phyloP scores from a whole-genome alignment of 768 basidiomycete genomes.

The Leucosporidium yakuticum region DNA sequence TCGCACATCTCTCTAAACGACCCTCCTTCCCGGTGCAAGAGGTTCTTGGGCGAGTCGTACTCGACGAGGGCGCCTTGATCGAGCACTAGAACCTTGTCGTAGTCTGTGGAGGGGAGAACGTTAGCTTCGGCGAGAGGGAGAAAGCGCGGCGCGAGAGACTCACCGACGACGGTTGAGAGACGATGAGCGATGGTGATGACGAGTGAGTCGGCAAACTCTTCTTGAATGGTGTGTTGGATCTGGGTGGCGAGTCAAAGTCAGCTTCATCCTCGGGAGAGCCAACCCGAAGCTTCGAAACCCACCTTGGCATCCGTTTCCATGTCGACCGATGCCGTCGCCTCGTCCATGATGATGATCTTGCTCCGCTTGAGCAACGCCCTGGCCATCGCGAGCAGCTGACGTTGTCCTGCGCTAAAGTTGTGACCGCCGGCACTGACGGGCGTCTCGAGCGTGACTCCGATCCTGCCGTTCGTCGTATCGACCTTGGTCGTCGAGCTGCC shows the following conservation, averaged over 20 bases:
- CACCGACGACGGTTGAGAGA: neutral
- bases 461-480: neutral
- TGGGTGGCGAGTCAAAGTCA: neutral
- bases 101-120: neutral
- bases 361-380: constrained; percentile 41
- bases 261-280: neutral
- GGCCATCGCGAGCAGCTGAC: constrained; percentile 34
- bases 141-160: neutral
- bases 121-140: neutral
- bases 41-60: constrained; percentile 53
- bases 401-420: constrained; percentile 42
- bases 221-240: constrained; percentile 46
- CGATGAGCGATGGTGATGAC: constrained; percentile 52
- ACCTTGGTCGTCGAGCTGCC: constrained; percentile 2
- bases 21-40: constrained; percentile 51
- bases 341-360: constrained; percentile 48
- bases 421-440: constrained; percentile 44
- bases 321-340: constrained; percentile 47
- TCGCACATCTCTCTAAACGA: constrained; percentile 29
- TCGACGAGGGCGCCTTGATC: constrained; percentile 38
- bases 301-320: constrained; percentile 43
- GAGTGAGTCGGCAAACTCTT: constrained; percentile 42
- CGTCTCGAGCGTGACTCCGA: constrained; percentile 41
- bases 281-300: neutral
- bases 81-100: constrained; percentile 22